Conservation (phyloP, 768 basidiomycete genomes). For the Cystobasidium ongulense region DNA sequence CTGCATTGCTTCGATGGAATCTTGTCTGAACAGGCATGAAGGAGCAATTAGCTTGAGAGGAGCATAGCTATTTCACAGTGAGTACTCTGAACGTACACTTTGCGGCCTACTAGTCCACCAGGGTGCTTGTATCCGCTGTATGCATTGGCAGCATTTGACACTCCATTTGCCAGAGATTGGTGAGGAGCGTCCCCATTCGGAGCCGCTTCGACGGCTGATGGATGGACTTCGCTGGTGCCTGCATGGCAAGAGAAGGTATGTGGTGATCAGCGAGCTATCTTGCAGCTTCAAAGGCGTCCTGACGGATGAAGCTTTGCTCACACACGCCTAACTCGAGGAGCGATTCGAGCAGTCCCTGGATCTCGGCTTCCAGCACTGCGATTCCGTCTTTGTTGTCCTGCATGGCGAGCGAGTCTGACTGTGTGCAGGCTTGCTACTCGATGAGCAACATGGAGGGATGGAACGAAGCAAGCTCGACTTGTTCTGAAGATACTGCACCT, state of each 20-base stretch:
- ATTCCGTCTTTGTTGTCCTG: background rate
- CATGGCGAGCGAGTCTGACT: background rate
- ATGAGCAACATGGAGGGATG: no score
- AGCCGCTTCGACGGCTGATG: slow-evolving; percentile 13
- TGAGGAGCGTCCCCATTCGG: background rate
- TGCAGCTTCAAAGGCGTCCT: background rate
- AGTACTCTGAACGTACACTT: background rate
- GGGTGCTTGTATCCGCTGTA: background rate
- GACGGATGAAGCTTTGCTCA: background rate
- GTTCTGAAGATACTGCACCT: no score
- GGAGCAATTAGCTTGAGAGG: background rate
- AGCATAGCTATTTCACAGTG: background rate
- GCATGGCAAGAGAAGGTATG: background rate
- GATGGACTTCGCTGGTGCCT: slow-evolving; percentile 26
- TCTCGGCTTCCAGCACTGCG: background rate
- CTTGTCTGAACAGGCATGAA: background rate
- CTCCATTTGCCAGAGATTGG: background rate
- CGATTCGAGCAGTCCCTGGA: slow-evolving; percentile 21
- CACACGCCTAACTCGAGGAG: slow-evolving; percentile 24
- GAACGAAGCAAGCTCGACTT: no score
- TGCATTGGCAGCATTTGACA: background rate
- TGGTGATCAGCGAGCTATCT: no score
- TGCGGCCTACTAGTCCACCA: slow-evolving; percentile 17
- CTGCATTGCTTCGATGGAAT: slow-evolving; percentile 24
- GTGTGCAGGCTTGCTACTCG: no score